Evolutionary conservation across 1,139 yeast species (phyloP).

Genomic region (Pneumocystis wakefieldiae): DNA sequence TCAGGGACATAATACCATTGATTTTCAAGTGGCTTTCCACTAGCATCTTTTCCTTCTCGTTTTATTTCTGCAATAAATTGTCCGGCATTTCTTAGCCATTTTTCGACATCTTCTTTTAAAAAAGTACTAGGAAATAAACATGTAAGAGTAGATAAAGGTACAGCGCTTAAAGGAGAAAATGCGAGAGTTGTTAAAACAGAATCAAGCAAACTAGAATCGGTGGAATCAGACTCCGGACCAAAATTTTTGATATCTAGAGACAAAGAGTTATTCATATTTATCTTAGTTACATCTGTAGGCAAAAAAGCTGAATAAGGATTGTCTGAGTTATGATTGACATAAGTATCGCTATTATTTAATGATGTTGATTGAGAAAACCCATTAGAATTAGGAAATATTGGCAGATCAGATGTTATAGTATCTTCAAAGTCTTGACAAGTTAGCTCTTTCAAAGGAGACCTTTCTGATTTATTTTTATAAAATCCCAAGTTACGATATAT

Average conservation of each 20-base stretch:
- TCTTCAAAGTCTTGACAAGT: background rate
- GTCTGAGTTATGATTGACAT: background rate
- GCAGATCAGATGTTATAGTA: background rate
- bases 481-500: background rate
- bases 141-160: background rate
- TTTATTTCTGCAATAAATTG: background rate
- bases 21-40: background rate
- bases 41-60: conserved; percentile 1
- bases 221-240: background rate
- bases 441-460: background rate
- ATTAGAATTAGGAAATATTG: background rate
- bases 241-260: background rate
- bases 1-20: background rate
- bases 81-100: background rate
- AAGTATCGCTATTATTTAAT: background rate
- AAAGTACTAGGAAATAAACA: background rate
- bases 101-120: background rate
- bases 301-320: background rate
- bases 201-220: background rate
- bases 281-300: background rate
- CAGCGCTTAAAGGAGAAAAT: background rate
- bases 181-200: background rate
- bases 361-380: background rate
- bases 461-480: background rate
- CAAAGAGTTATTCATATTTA: background rate